Evolutionary conservation across 2,329 filamentous ascomycete genomes (phyloP).

Genomic region (Westerdykella ornata): DNA sequence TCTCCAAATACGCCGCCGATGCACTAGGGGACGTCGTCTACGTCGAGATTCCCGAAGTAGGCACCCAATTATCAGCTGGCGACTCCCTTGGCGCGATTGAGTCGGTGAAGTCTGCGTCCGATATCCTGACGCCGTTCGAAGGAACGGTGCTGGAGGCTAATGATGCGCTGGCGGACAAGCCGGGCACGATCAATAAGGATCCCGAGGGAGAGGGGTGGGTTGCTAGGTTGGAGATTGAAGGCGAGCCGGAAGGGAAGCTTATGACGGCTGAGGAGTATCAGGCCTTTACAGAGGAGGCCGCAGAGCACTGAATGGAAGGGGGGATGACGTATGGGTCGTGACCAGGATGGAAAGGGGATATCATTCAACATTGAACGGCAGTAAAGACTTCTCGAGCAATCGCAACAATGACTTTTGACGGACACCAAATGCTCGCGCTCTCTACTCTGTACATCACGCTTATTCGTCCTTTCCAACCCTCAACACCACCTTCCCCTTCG

Average conservation of each 20-base stretch:
- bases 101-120: slow-evolving; percentile 96
- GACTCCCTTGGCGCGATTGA: slow-evolving; percentile 92
- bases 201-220: slow-evolving; percentile 92
- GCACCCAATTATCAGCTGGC: slow-evolving; percentile 62
- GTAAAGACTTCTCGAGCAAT: too few species aligned
- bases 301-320: neutral
- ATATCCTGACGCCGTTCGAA: slow-evolving; percentile 83
- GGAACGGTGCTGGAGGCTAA: slow-evolving; percentile 75
- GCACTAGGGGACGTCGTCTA: slow-evolving; percentile 94
- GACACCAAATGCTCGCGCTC: too few species aligned
- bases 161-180: slow-evolving; percentile 70
- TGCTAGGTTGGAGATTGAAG: slow-evolving; percentile 72
- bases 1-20: slow-evolving; percentile 85
- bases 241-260: slow-evolving; percentile 54
- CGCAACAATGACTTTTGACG: too few species aligned
- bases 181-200: slow-evolving; percentile 78
- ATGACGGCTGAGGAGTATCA: slow-evolving; percentile 76
- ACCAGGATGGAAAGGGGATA: too few species aligned
- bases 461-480: slow-evolving; percentile 5
- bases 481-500: slow-evolving; percentile 40
- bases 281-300: slow-evolving; percentile 56
- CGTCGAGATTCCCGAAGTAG: slow-evolving; percentile 78
- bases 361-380: too few species aligned
- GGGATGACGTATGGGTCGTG: too few species aligned
- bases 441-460: too few species aligned